Base-by-base conservation (phyloP, 2,329 filamentous ascomycete species). In the Botryotinia narcissicola region DNA sequence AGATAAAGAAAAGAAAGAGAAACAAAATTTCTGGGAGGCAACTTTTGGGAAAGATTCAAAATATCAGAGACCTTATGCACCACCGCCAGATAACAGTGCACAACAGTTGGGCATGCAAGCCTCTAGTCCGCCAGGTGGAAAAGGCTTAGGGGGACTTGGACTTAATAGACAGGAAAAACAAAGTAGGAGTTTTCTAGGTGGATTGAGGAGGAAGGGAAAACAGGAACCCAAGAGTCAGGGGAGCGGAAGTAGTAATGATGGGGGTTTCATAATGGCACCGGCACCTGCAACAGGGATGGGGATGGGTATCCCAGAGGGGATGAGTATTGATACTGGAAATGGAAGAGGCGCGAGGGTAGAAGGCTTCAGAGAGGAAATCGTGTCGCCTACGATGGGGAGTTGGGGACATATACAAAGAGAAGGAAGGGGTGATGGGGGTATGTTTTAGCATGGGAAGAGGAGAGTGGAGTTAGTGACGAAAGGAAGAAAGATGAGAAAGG, bases 1-100 rank as follows among this genome's bases (percentile, higher is more conserved):
- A 66, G 66, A 73, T 12, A 73, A 70, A 73, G 75, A 42, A 78
- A 79, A 66, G 25, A 77, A 75, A 64, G 79, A 81, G 29, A 73
- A 77, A 14, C 80, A 81, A 69, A 78, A 75, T 62, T 80, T 81
- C 71, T 81, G 80, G 80, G 80, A 81, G 46, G 68, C 73, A 5
- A 79, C 78, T 1, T 81, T 81, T 74, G 79, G 79, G 20, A 79
- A 79, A 42, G 78, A 81, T 18, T 77, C 73, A 51, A 78, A 78
- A 69, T 75, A 75, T 54, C 75, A 77, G 40, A 75, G 75, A 69
- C 76, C 76, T 25, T 75, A 76, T 46, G 48, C 64, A 16, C 71
- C 48, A 32, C 48, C 14, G 73, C 71, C 64, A n/a, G 63, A 32
- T 64, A 44, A 18, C 67, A 75, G n/a, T 35, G 72, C 4, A 74